Percentiles rank a stretch among this genome's conserved stretches.
These are phyloP conservation scores for Micractinium conductrix DNA, from an alignment of 139 green algal genomes.

Conservation along the genomic window DNA sequence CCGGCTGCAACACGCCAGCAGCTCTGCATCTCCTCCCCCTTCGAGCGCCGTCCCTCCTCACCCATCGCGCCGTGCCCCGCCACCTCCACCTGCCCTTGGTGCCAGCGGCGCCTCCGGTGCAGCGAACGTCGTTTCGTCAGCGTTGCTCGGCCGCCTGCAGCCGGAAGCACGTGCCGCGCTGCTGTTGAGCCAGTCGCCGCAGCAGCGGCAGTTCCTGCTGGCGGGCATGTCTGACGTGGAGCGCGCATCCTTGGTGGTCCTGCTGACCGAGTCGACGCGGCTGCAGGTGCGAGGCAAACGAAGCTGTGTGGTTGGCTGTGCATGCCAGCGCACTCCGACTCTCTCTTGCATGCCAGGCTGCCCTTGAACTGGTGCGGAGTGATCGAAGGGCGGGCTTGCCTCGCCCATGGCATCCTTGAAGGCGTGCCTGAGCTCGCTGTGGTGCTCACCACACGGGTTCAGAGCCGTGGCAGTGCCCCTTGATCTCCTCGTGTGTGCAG, in stretches of 20 bases:
- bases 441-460: neutral
- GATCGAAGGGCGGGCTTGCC: neutral
- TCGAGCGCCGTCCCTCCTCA: too few species aligned
- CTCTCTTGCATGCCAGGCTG: neutral
- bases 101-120: neutral
- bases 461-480: too few species aligned
- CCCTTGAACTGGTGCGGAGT: neutral
- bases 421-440: neutral
- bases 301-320: too few species aligned
- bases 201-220: slow-evolving; percentile 17
- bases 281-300: neutral
- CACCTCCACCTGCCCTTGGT: neutral
- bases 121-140: neutral
- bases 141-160: neutral
- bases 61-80: neutral
- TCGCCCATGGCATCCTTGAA: neutral
- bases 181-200: neutral
- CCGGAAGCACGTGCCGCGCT: slow-evolving; percentile 8
- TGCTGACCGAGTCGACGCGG: neutral
- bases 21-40: too few species aligned
- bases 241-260: neutral
- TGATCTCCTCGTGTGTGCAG: neutral
- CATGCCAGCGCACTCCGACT: too few species aligned
- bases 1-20: neutral
- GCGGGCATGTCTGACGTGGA: neutral